Percentiles rank a stretch among this genome's conserved stretches.
These are phyloP conservation scores for Lineolata rhizophorae DNA, from an alignment of 495 filamentous ascomycete genomes.

Conservation along the genomic window DNA sequence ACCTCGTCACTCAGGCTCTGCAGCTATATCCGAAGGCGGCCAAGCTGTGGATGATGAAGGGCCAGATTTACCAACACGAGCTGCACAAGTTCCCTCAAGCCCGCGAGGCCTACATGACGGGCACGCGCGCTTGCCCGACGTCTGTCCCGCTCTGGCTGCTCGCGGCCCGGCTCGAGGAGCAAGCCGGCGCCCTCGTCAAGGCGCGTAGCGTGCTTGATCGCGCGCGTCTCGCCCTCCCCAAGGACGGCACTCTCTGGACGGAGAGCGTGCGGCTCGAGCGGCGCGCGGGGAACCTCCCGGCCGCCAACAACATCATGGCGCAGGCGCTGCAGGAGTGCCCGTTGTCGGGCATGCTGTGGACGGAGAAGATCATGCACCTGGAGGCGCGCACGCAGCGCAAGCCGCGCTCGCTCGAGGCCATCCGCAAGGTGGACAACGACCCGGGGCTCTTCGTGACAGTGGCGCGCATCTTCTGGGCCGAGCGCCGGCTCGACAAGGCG, in stretches of 20 bases:
- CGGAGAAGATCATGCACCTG: conserved; percentile 83
- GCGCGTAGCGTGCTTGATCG: conserved; percentile 83
- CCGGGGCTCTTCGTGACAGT: conserved; percentile 61
- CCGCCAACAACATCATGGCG: conserved; percentile 82
- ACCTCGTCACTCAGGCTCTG: conserved; percentile 70
- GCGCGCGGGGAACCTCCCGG: conserved; percentile 58
- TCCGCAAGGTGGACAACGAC: conserved; percentile 91
- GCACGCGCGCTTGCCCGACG: conserved; percentile 65
- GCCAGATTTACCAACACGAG: conserved; percentile 78
- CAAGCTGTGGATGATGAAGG: conserved; percentile 97
- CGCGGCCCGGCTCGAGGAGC: conserved; percentile 71
- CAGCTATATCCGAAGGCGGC: conserved; percentile 68
- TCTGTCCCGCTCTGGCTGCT: conserved; percentile 79
- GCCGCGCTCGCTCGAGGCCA: conserved; percentile 71
- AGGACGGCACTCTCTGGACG: conserved; percentile 66
- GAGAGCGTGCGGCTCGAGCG: conserved; percentile 84
- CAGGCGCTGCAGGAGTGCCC: conserved; percentile 77
- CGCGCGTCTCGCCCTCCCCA: conserved; percentile 65
- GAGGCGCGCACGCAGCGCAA: conserved; percentile 82
- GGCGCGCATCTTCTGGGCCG: conserved; percentile 54
- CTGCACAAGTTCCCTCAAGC: conserved; percentile 62
- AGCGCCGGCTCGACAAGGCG: conserved; percentile 72
- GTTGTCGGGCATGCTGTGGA: conserved; percentile 69
- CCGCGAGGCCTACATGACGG: conserved; percentile 73
- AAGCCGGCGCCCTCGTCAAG: conserved; percentile 62